Base-by-base conservation (phyloP, 2,329 filamentous ascomycete genomes). In the Fusarium sp. region DNA sequence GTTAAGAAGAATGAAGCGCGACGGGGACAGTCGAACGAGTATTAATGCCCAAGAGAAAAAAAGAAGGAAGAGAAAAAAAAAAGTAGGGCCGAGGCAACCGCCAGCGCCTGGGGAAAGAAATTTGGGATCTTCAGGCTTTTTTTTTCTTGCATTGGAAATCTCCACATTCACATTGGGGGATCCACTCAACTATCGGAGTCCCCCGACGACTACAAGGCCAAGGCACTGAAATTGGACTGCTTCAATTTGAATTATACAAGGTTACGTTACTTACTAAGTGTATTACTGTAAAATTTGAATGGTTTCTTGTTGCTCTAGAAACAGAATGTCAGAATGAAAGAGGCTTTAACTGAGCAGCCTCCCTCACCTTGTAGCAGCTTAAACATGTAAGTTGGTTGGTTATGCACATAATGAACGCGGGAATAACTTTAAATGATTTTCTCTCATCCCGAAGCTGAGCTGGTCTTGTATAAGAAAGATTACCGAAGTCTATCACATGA, bases 101-200 rank as follows among this genome's bases (percentile, higher is more conserved):
- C 51, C 45, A n/a, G n/a, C n/a, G n/a, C n/a, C n/a, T n/a, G 37
- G 25, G 58, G 42, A 13, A 29, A 25, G 23, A 57, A 62, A 49
- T 54, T 54, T 52, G 18, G 58, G 66, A 69, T 69, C 72, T 71
- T 53, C 64, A 63, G 59, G 59, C 48, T 69, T 48, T 72, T 72
- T 73, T 72, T 72, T 72, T 63, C 35, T 31, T 58, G 55, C 14
- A 35, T 35, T 35, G 15, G 63, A 46, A 35, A 42, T 53, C 49
- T 50, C 58, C 67, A 57, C 60, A 27, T 59, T 63, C 29, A 18
- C 35, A 9, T 25, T 25, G 35, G 27, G 6, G 11, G 63, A 49
- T 66, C 69, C 68, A 71, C 68, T 61, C 18, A 29, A 43, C 35
- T 18, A 49, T 71, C 70, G 70, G 70, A 72, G 61, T 50, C 54